Evolutionary conservation across 768 basidiomycete genomes (phyloP).

Genomic region (Hemileccinum rubropunctum): DNA sequence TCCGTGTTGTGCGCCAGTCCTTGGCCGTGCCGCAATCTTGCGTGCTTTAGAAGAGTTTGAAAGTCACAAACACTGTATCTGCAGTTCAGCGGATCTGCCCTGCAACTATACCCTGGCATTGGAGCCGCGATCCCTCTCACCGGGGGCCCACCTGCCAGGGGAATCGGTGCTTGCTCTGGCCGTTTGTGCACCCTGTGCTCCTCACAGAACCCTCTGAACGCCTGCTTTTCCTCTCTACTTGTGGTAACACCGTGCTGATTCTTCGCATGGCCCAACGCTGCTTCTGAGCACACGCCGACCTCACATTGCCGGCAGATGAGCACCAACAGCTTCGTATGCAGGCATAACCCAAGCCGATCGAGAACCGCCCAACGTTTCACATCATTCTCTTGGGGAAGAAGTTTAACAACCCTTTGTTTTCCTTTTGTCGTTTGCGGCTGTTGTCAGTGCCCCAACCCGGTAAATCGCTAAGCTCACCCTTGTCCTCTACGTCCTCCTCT

Average conservation of each 20-base stretch:
- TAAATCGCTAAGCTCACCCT: no score
- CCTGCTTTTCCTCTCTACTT: neutral
- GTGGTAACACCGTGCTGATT: neutral
- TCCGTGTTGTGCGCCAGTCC: neutral
- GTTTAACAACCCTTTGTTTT: no score
- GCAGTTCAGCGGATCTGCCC: constrained; percentile 2
- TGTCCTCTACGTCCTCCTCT: no score
- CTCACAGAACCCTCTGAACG: no score
- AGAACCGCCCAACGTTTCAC: neutral
- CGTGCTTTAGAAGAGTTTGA: neutral
- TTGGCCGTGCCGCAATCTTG: neutral
- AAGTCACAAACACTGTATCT: constrained; percentile 1
- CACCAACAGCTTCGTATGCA: neutral
- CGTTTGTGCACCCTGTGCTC: no score
- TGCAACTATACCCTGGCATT: constrained; percentile 1
- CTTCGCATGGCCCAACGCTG: neutral
- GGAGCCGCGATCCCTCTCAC: neutral
- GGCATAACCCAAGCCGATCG: neutral
- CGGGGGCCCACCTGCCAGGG: neutral
- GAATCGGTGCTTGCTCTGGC: neutral
- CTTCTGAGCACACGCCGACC: neutral
- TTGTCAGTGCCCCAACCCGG: no score
- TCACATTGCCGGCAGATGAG: constrained; percentile 3
- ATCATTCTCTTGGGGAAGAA: neutral
- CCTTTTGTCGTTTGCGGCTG: no score